Conservation (phyloP, 208 protist species). For the Acanthamoeba lenticulata region DNA sequence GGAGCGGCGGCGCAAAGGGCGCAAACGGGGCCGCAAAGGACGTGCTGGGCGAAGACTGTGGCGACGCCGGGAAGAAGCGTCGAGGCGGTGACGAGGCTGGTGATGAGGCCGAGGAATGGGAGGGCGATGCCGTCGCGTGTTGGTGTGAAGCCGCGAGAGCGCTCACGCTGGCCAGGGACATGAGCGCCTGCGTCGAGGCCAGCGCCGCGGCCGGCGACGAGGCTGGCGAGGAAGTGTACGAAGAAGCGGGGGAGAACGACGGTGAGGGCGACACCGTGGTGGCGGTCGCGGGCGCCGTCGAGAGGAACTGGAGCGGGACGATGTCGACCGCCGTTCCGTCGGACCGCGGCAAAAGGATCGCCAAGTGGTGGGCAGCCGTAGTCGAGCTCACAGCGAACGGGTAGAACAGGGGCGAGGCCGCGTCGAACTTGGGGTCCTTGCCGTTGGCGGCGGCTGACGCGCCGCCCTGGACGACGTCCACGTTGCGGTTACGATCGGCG, state of each 20-base stretch:
- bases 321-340: slow-evolving; percentile 25
- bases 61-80: neutral
- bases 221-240: too few relatives aligned
- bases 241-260: neutral
- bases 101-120: neutral
- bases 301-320: neutral
- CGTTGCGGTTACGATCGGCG: neutral
- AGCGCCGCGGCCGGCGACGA: too few relatives aligned
- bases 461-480: neutral
- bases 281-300: neutral
- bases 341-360: neutral
- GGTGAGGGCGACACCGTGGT: neutral
- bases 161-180: slow-evolving; percentile 6
- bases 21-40: neutral
- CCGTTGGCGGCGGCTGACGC: neutral
- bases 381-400: neutral
- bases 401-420: neutral
- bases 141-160: neutral
- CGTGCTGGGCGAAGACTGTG: neutral
- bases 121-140: neutral
- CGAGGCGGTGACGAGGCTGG: neutral
- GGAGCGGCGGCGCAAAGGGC: neutral
- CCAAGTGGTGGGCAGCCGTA: neutral
- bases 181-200: neutral
- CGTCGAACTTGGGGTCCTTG: neutral